Evolutionary conservation across 2,329 filamentous ascomycete genomes (phyloP), one percentile per base, ranked within the genome.

Genomic region (Colletotrichum liaoningense): DNA sequence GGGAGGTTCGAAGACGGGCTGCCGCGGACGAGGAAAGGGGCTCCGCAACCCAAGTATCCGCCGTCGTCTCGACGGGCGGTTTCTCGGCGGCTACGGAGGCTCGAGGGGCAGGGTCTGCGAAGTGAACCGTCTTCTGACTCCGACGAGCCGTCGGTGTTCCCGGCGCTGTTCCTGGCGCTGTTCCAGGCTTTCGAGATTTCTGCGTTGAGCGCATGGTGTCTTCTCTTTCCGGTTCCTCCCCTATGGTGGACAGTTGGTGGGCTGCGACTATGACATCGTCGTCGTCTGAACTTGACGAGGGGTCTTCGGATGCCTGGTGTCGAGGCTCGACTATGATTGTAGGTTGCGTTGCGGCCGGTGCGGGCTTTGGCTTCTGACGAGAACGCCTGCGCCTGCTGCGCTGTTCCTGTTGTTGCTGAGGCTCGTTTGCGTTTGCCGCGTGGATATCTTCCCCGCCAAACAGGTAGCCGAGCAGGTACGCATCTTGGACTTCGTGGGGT

Each of bases 61-160:
- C 33, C 26, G 26, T 35, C 33, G 26, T 49, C 33, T 28, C 49
- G 9, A 26, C n/a, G 4, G 52, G 9, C 22, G 35, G 56, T 4
- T 56, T 72, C 26, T 72, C 64, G 8, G 42, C 16, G 57, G 46
- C 8, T 56, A 56, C 1, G 33, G 64, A 62, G 11, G 22, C 46
- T 12, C 64, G 49, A 54, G 56, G 66, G n/a, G 59, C 66, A 46
- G 66, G 55, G 28, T 73, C 71, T 11, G 71, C 71, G 24, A 73
- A 73, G 56, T 73, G 71, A 28, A 73, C 71, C 60, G 71, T 73
- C 56, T 73, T 73, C 52, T 71, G 71, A 42, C 71, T 73, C 22
- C 71, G 71, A 33, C 71, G 71, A 24, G 64, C 64, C 24, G 38
- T 58, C 9, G 71, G 71, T 33, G 71, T 73, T 8, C 46, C 67